Conservation (phyloP, 495 filamentous ascomycete genomes). For the Cercophora sp. region DNA sequence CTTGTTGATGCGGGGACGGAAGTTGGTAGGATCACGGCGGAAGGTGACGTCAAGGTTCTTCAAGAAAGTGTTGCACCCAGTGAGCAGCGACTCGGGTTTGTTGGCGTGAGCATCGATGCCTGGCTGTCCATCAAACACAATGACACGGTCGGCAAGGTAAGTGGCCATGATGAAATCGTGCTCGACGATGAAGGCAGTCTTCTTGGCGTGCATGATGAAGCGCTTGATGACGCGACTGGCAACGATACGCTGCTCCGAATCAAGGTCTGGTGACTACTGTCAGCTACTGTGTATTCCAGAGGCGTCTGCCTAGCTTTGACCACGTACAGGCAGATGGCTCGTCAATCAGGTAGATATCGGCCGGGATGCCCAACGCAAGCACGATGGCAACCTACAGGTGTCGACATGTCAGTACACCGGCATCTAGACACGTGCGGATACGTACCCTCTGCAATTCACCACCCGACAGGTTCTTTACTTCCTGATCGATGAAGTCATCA, state of each 20-base stretch:
- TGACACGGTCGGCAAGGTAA: constrained; percentile 95
- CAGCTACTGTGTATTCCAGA: too few species aligned
- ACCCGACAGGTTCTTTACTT: constrained; percentile 97
- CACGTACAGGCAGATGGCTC: constrained; percentile 49
- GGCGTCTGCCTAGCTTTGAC: too few species aligned
- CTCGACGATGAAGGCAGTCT: constrained; percentile 98
- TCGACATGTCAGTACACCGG: too few species aligned
- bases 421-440: too few species aligned
- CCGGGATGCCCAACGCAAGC: constrained; percentile 88
- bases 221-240: constrained; percentile 96
- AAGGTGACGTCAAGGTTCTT: constrained; percentile 96
- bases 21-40: constrained; percentile 95
- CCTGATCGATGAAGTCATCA: constrained; percentile 98
- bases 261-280: constrained; percentile 48
- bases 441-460: constrained; percentile 87
- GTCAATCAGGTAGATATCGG: constrained; percentile 97
- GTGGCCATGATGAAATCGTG: constrained; percentile 99
- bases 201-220: constrained; percentile 99
- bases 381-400: constrained; percentile 92
- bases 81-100: constrained; percentile 83
- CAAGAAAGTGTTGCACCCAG: constrained; percentile 94
- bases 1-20: constrained; percentile 97
- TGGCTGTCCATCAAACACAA: constrained; percentile 93
- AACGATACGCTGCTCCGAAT: constrained; percentile 98
- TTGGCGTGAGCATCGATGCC: constrained; percentile 85